Conservation (phyloP, 208 protist species). For the Trypanosoma vivax region DNA sequence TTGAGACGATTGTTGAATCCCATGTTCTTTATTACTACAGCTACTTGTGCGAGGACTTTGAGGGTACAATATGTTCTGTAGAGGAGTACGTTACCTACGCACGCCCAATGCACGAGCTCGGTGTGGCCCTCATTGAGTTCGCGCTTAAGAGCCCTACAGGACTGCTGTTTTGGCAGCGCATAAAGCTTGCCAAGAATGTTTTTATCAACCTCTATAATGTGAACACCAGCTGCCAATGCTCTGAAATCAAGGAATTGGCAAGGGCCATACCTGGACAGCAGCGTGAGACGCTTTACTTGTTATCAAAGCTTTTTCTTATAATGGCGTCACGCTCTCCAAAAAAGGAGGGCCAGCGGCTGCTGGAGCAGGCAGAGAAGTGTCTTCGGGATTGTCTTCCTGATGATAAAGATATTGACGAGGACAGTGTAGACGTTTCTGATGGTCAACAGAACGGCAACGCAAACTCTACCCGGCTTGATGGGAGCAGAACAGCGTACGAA, state of each 20-base stretch:
- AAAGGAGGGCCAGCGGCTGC: conserved; percentile 47
- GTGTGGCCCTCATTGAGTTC: conserved; percentile 70
- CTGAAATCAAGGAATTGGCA: conserved; percentile 50
- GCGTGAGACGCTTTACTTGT: conserved; percentile 61
- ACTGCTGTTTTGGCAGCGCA: conserved; percentile 72
- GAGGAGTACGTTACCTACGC: conserved; percentile 82
- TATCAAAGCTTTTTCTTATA: conserved; percentile 73
- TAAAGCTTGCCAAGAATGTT: conserved; percentile 70
- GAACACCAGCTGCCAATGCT: conserved; percentile 52
- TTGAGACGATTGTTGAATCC: conserved; percentile 59
- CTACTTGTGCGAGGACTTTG: conserved; percentile 76
- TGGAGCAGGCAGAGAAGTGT: conserved; percentile 77
- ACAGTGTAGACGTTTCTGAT: conserved; percentile 14
- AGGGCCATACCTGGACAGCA: conserved; percentile 65
- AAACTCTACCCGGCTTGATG: conserved; percentile 4
- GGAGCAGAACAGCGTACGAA: conserved; percentile 1
- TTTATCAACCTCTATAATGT: conserved; percentile 68
- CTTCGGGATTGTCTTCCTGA: conserved; percentile 60
- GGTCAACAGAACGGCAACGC: not conserved
- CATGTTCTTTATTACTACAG: conserved; percentile 80
- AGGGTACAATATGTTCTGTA: conserved; percentile 69
- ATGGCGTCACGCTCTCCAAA: conserved; percentile 77
- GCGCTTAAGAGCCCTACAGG: conserved; percentile 73
- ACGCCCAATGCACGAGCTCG: conserved; percentile 67
- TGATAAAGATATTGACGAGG: conserved; percentile 30